Conservation (phyloP, 2,329 filamentous ascomycete species). For the Talaromyces sp. region DNA sequence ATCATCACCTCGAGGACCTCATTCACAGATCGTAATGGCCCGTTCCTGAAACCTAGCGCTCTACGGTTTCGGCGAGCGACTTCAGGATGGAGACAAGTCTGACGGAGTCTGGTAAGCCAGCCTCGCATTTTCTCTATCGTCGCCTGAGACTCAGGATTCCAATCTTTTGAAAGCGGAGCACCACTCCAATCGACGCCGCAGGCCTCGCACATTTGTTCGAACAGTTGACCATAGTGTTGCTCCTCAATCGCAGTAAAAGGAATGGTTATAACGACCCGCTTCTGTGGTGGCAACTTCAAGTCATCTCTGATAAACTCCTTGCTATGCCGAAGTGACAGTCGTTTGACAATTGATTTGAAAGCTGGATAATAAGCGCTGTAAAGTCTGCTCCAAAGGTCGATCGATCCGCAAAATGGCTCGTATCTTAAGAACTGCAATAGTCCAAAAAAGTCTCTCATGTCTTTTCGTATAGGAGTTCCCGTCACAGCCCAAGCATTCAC, state of each 20-base stretch:
- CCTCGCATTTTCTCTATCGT: constrained; percentile 70
- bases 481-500: constrained; percentile 89
- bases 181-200: constrained; percentile 67
- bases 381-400: constrained; percentile 67
- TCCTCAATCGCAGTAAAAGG: constrained; percentile 90
- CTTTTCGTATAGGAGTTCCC: constrained; percentile 81
- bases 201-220: constrained; percentile 70
- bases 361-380: constrained; percentile 59
- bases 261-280: constrained; percentile 80
- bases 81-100: constrained; percentile 83
- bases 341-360: constrained; percentile 68
- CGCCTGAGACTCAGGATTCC: constrained; percentile 60
- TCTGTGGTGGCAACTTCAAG: constrained; percentile 75
- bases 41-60: constrained; percentile 61
- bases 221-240: constrained; percentile 77
- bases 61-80: constrained; percentile 67
- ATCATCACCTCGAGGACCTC: constrained; percentile 92
- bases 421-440: constrained; percentile 77
- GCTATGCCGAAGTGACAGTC: constrained; percentile 77
- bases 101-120: constrained; percentile 75
- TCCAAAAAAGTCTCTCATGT: constrained; percentile 75
- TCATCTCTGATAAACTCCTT: constrained; percentile 79
- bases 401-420: constrained; percentile 68
- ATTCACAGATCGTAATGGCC: constrained; percentile 73
- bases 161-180: constrained; percentile 59